phyloP scores from a whole-genome alignment of 306 rosid species.

The Vachellia pachyceras region DNA sequence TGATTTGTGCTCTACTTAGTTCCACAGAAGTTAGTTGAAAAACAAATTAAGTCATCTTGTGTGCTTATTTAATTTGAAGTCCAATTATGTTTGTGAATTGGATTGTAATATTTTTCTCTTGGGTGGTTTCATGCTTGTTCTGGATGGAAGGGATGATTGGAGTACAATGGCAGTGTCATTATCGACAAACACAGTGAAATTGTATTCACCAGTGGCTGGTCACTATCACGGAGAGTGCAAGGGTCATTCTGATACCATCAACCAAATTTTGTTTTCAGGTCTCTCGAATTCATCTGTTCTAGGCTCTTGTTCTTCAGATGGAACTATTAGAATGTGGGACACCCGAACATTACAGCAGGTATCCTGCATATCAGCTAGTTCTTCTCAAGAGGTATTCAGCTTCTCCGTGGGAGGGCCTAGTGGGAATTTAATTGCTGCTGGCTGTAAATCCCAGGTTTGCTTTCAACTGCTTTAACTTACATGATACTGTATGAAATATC shows the following conservation, averaged over 20 bases:
- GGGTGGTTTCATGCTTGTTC: slow-evolving; percentile 22
- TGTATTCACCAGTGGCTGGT: slow-evolving; percentile 83
- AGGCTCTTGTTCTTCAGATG: slow-evolving; percentile 90
- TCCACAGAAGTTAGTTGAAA: background rate
- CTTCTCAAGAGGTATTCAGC: slow-evolving; percentile 86
- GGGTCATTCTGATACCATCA: slow-evolving; percentile 84
- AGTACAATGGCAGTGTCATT: slow-evolving; percentile 88
- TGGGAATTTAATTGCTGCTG: slow-evolving; percentile 79
- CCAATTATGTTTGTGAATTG: background rate
- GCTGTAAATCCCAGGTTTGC: slow-evolving; percentile 86
- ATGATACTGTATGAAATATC: slow-evolving; percentile 6
- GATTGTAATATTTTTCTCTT: slow-evolving; percentile 25
- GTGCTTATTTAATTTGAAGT: background rate
- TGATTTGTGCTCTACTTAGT: background rate
- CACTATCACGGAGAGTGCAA: slow-evolving; percentile 84
- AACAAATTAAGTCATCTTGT: background rate
- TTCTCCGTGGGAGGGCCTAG: slow-evolving; percentile 76
- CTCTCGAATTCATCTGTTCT: slow-evolving; percentile 61
- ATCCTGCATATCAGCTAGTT: slow-evolving; percentile 63
- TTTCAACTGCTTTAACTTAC: background rate
- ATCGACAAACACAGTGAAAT: slow-evolving; percentile 81
- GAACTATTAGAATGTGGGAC: slow-evolving; percentile 90
- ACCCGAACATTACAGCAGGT: slow-evolving; percentile 80
- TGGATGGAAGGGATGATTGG: slow-evolving; percentile 82
- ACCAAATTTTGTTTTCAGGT: slow-evolving; percentile 74